A percentile compares a stretch with the other conserved stretches of the same genome.
phyloP scores from a whole-genome alignment of 1,284 basidiomycete genomes.

The Termitomyces sp. region DNA sequence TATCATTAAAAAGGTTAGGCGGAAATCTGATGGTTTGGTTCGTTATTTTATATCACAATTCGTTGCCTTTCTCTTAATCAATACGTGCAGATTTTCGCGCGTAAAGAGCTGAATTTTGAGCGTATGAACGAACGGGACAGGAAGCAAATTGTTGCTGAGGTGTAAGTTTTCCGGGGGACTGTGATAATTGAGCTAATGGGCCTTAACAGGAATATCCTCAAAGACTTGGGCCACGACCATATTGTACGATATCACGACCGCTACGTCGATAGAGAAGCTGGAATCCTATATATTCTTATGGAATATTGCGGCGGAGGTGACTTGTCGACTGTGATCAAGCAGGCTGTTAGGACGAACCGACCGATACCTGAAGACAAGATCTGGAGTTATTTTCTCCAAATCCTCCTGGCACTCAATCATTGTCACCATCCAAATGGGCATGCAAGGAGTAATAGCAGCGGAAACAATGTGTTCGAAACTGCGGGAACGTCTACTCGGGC shows the following conservation, averaged over 20 bases:
- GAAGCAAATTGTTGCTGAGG: conserved; percentile 96
- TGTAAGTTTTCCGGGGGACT: conserved; percentile 52
- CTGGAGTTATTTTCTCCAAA: conserved; percentile 94
- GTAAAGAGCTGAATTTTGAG: conserved; percentile 95
- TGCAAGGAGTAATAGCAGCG: conserved; percentile 38
- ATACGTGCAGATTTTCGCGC: conserved; percentile 67
- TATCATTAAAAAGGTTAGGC: conserved; percentile 87
- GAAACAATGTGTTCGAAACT: conserved; percentile 23
- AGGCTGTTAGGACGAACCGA: conserved; percentile 61
- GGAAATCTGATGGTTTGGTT: conserved; percentile 82
- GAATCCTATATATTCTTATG: conserved; percentile 93
- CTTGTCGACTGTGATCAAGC: conserved; percentile 81
- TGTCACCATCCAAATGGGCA: conserved; percentile 79
- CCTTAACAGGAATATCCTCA: conserved; percentile 85
- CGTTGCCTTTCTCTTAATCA: conserved; percentile 1
- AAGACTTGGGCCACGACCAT: conserved; percentile 90
- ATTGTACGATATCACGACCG: conserved; percentile 94
- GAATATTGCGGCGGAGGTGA: conserved; percentile 96
- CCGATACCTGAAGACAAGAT: conserved; percentile 86
- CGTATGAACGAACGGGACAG: conserved; percentile 87
- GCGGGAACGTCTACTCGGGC: conserved; percentile 50
- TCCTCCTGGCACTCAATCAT: conserved; percentile 84
- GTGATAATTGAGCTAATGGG: not conserved
- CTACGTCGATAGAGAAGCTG: conserved; percentile 85
- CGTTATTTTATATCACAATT: conserved; percentile 28